phyloP scores from a whole-genome alignment of 2,329 filamentous ascomycete genomes.

The Tolypocladium pustulatum region DNA sequence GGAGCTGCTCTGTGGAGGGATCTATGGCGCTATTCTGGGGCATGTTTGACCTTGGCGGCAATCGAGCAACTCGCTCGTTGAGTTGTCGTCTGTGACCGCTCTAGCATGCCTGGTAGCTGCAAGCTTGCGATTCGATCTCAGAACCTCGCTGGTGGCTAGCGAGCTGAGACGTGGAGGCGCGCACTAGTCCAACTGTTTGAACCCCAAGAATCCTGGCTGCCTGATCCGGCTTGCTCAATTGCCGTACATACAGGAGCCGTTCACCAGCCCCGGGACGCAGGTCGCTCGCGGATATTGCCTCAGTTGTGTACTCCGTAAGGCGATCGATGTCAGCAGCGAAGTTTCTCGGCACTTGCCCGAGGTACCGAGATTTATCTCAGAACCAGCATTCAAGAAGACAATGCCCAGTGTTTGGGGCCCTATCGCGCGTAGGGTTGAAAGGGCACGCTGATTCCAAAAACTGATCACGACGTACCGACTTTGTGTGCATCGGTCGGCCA shows the following conservation, averaged over 20 bases:
- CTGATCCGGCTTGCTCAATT: not conserved
- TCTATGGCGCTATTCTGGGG: not conserved
- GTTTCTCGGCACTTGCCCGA: not conserved
- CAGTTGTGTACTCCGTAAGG: too few relatives aligned
- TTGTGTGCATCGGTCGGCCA: not conserved
- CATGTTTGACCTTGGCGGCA: not conserved
- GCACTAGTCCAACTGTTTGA: not conserved
- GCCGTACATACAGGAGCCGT: not conserved
- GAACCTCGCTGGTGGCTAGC: not conserved
- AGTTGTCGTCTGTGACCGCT: not conserved
- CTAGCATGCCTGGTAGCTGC: not conserved
- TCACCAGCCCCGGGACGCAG: not conserved
- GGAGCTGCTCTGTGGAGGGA: not conserved
- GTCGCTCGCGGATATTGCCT: not conserved
- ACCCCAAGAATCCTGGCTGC: not conserved
- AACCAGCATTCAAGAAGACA: not conserved
- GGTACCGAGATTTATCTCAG: not conserved
- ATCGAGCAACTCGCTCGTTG: not conserved
- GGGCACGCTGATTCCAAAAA: not conserved
- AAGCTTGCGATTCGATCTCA: not conserved
- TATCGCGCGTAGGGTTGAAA: not conserved
- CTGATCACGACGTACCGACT: not conserved
- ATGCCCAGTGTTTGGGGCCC: not conserved
- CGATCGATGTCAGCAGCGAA: not conserved
- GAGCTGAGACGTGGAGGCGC: not conserved